Conservation (phyloP, 257 asterid genomes). For the Capsicum baccatum region DNA sequence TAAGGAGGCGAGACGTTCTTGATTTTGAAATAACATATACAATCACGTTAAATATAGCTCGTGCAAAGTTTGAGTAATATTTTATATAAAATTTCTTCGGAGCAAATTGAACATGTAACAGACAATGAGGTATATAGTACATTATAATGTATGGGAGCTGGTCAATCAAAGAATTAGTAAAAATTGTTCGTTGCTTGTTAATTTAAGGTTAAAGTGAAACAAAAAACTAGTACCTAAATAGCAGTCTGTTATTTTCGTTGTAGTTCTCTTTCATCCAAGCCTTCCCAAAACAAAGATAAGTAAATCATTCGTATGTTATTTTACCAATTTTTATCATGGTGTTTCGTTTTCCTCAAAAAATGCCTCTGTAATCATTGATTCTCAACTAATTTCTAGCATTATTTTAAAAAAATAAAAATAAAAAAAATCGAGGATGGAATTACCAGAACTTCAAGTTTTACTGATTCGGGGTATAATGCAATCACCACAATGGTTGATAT, state of each 20-base stretch:
- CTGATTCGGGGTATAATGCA: not conserved
- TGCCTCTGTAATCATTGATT: not conserved
- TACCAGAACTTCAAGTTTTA: slow-evolving; percentile 7
- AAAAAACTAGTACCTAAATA: not conserved
- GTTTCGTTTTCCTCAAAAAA: not conserved
- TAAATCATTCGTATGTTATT: not conserved
- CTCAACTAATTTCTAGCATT: not conserved
- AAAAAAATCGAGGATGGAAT: not conserved
- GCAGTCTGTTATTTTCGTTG: not conserved
- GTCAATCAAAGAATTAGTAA: not conserved
- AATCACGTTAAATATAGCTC: not conserved
- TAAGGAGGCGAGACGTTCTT: not conserved
- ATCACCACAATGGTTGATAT: not conserved
- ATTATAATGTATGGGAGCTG: not conserved
- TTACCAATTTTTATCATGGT: not conserved
- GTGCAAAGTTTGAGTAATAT: not conserved
- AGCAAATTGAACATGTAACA: too few relatives aligned
- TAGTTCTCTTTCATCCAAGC: not conserved
- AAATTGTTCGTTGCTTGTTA: not conserved
- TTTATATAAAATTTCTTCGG: too few relatives aligned
- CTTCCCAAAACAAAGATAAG: not conserved
- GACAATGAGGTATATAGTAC: not conserved
- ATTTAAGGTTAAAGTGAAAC: not conserved
- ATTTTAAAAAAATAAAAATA: too few relatives aligned
- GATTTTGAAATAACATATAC: not conserved